Percentiles rank a stretch among this genome's conserved stretches.
Evolutionary conservation across 1,139 yeast species (phyloP).

Genomic region (Entelexis paramagnoliae): DNA sequence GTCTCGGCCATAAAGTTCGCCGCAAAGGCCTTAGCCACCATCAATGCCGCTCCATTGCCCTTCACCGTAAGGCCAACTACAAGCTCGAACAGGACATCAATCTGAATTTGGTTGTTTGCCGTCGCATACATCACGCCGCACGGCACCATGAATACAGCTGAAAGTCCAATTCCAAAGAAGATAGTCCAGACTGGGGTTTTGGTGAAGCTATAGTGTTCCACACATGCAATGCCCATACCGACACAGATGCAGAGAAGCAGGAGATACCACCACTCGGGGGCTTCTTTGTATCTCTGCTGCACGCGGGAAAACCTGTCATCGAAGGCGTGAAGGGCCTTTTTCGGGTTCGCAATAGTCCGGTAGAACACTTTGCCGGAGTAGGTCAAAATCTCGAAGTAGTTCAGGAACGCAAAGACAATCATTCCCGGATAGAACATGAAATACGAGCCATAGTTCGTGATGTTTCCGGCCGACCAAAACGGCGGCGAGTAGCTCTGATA

Average conservation of each 20-base stretch:
- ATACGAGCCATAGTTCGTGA: slow-evolving; percentile 43
- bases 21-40: slow-evolving; percentile 44
- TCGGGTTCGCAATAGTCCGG: slow-evolving; percentile 14
- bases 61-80: slow-evolving; percentile 54
- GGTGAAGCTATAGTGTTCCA: slow-evolving; percentile 42
- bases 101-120: slow-evolving; percentile 44
- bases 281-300: slow-evolving; percentile 50
- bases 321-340: slow-evolving; percentile 13
- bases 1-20: slow-evolving; percentile 54
- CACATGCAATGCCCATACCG: slow-evolving; percentile 38
- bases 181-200: slow-evolving; percentile 38
- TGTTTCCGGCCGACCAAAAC: slow-evolving; percentile 43
- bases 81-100: slow-evolving; percentile 47
- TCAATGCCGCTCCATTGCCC: slow-evolving; percentile 52
- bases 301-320: slow-evolving; percentile 48
- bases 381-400: slow-evolving; percentile 12
- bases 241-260: slow-evolving; percentile 39
- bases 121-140: slow-evolving; percentile 36
- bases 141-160: slow-evolving; percentile 23
- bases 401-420: slow-evolving; percentile 38
- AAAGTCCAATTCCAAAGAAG: slow-evolving; percentile 33
- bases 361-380: slow-evolving; percentile 17
- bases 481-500: slow-evolving; percentile 41
- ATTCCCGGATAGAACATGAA: slow-evolving; percentile 42
- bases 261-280: slow-evolving; percentile 58